Evolutionary conservation across 2,329 filamentous ascomycete species (phyloP), one percentile per base, ranked within the genome.

Genomic region (Blumeria hordei): DNA sequence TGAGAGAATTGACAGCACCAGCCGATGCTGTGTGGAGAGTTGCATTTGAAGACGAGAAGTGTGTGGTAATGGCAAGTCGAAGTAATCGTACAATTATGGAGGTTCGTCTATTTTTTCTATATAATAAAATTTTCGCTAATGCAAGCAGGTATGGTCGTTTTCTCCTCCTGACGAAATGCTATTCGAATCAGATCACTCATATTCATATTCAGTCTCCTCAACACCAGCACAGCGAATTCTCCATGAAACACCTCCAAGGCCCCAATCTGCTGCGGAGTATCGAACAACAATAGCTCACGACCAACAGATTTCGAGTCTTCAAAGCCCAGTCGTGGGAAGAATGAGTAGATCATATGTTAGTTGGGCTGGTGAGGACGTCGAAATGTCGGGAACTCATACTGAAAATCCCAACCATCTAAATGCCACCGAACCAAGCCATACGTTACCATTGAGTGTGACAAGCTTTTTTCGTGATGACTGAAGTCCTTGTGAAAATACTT

Each of bases 11-110:
- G 44, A 90, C 90, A 50, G 81, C 83, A 18, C 88, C 90, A 54
- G 87, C 90, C 0, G 90, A 98, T 65, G 88, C 90, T 14, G 92
- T 98, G 0, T 98, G 92, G 92, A 78, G 92, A 57, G 90, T 98
- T 36, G 92, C 93, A 0, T 98, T 98, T 66, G 92, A 98, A 65
- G 90, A 94, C 60, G 92, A 98, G 69, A 96, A 95, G 68, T 94
- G 90, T 57, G 90, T 98, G 34, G 90, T 94, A 35, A 85, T 98
- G 74, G 92, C 92, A 8, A 83, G 87, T 62, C 77, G 90, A 57
- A 79, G 79, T 54, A 82, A 81, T 55, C 80, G 88, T 59, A 96
- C 93, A 0, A 84, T 96, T 59, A 98, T 98, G 92, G 92, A 98
- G 81, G 90, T 93, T 70, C 71, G 81, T 67, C 11, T 12, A 14